Percentiles rank a stretch among this genome's conserved stretches.
Evolutionary conservation across 2,329 filamentous ascomycete genomes (phyloP).

Genomic region (Xylaria sp.): DNA sequence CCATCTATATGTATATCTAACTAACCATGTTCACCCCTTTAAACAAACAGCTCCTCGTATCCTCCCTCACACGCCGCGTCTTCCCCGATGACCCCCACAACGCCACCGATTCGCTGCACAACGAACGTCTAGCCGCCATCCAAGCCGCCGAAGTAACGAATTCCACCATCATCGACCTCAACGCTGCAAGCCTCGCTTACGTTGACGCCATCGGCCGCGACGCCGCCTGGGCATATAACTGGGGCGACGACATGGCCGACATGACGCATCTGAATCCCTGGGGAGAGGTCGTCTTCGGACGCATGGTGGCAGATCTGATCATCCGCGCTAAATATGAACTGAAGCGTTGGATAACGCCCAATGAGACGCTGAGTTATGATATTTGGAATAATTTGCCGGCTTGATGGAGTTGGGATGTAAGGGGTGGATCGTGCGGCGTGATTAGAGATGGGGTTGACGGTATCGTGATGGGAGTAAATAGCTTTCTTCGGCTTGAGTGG

Average conservation of each 20-base stretch:
- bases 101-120: constrained; percentile 60
- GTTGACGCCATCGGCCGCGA: constrained; percentile 63
- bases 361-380: constrained; percentile 51
- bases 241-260: constrained; percentile 54
- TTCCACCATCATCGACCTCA: constrained; percentile 61
- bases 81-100: constrained; percentile 50
- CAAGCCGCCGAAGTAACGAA: constrained; percentile 56
- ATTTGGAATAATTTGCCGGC: constrained; percentile 50
- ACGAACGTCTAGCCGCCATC: constrained; percentile 59
- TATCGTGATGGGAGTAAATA: not conserved
- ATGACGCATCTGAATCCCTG: constrained; percentile 66
- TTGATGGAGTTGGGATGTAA: constrained; percentile 46
- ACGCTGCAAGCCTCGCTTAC: constrained; percentile 61
- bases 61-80: constrained; percentile 64
- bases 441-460: not conserved
- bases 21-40: not conserved
- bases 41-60: constrained; percentile 58
- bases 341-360: constrained; percentile 44
- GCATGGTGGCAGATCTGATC: constrained; percentile 66
- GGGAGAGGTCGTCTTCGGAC: constrained; percentile 67
- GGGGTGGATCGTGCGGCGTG: not conserved
- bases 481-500: not conserved
- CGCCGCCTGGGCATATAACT: constrained; percentile 60
- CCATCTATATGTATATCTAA: not conserved
- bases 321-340: constrained; percentile 47